Percentiles rank a stretch among this genome's conserved stretches.
These are phyloP conservation scores for Vitis hybrid DNA, from an alignment of 177 flowering plant species.

Conservation along the genomic window DNA sequence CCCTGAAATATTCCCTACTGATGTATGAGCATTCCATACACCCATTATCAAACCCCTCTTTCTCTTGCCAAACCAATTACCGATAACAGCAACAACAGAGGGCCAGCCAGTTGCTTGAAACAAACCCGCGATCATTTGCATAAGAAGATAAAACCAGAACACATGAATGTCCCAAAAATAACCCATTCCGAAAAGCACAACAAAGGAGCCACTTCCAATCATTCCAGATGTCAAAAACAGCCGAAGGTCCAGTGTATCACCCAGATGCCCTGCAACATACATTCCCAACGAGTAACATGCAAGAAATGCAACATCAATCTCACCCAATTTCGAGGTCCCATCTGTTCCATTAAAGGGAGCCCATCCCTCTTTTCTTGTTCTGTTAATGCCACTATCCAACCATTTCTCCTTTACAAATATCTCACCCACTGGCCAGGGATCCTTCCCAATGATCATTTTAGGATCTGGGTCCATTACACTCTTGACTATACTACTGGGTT, in stretches of 20 bases:
- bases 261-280: constrained; percentile 93
- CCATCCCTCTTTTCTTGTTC: constrained; percentile 55
- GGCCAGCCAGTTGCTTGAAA: constrained; percentile 99
- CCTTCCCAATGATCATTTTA: not conserved
- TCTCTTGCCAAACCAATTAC: constrained; percentile 96
- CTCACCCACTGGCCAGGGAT: constrained; percentile 69
- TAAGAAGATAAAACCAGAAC: constrained; percentile 63
- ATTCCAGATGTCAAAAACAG: constrained; percentile 79
- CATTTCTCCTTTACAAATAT: constrained; percentile 42
- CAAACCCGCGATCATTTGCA: constrained; percentile 94
- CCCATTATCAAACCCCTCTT: constrained; percentile 97
- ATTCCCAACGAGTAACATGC: constrained; percentile 82
- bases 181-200: constrained; percentile 82
- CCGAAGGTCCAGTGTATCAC: constrained; percentile 75
- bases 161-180: constrained; percentile 74
- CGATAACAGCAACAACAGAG: constrained; percentile 93
- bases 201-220: constrained; percentile 91
- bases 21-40: constrained; percentile 92
- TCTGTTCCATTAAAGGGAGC: constrained; percentile 74
- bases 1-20: constrained; percentile 82
- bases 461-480: constrained; percentile 74
- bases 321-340: constrained; percentile 83
- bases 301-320: constrained; percentile 89
- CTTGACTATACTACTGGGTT: constrained; percentile 89
- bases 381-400: constrained; percentile 2